A percentile compares a stretch with the other conserved stretches of the same genome.
Conservation (phyloP, 225 moss, liverwort and hornwort genomes). For the Sphagnum tenellum region DNA sequence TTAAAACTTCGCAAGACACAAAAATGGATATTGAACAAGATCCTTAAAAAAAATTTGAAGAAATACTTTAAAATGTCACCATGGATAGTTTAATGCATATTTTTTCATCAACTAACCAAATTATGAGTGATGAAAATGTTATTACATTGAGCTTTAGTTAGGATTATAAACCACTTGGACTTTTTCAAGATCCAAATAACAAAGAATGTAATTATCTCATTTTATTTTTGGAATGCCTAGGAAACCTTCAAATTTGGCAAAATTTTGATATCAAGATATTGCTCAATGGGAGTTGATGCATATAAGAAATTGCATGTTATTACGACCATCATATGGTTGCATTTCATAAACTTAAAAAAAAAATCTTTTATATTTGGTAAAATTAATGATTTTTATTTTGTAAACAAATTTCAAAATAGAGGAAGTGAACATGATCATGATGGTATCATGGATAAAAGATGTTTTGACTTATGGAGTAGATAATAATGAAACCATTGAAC, state of each 20-base stretch:
- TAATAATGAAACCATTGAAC: background rate
- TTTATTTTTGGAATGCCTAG: background rate
- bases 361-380: background rate
- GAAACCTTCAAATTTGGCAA: background rate
- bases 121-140: background rate
- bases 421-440: background rate
- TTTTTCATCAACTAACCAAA: background rate
- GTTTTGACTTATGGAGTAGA: background rate
- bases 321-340: background rate
- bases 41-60: background rate
- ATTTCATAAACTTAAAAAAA: too few relatives aligned
- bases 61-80: background rate
- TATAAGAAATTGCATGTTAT: background rate
- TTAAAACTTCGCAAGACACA: background rate
- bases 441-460: background rate
- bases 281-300: background rate
- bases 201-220: background rate
- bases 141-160: background rate
- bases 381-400: background rate
- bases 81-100: background rate
- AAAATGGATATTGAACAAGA: background rate
- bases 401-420: background rate
- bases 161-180: background rate
- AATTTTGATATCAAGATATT: background rate
- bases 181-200: background rate